phyloP scores from a whole-genome alignment of 345 rosid genomes.

The Excoecaria agallocha region DNA sequence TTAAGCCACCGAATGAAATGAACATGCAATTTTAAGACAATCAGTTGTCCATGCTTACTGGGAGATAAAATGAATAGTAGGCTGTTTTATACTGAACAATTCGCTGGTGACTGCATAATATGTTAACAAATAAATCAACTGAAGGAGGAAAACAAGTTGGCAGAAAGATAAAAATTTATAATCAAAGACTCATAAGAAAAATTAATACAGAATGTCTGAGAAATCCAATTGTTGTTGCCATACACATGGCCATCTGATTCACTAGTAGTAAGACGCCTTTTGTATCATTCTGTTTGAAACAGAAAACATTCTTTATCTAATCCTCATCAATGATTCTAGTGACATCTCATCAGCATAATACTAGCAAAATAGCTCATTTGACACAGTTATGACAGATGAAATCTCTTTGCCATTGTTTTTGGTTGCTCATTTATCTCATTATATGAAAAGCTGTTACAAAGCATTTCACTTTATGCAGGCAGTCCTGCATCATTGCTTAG shows the following conservation, averaged over 20 bases:
- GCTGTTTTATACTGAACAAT: slow-evolving; percentile 49
- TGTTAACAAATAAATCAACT: neutral
- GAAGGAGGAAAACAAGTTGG: neutral
- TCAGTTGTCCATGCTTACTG: slow-evolving; percentile 27
- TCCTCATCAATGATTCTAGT: neutral
- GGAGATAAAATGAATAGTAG: slow-evolving; percentile 46
- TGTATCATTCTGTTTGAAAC: neutral
- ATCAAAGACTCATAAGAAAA: neutral
- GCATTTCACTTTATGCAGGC: no score
- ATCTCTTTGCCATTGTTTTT: neutral
- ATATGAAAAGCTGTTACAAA: neutral
- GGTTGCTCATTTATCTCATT: neutral
- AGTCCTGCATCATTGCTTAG: no score
- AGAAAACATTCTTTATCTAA: neutral
- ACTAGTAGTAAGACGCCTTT: neutral
- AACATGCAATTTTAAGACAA: neutral
- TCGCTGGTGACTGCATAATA: slow-evolving; percentile 32
- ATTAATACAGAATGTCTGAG: neutral
- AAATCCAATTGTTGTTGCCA: neutral
- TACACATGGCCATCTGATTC: neutral
- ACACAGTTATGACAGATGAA: neutral
- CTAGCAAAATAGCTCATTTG: neutral
- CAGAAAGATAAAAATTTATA: neutral
- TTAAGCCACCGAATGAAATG: neutral
- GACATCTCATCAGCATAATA: neutral